Evolutionary conservation across 768 basidiomycete genomes (phyloP), one percentile per base, ranked within the genome.

Genomic region (Aureoboletus auriporus): DNA sequence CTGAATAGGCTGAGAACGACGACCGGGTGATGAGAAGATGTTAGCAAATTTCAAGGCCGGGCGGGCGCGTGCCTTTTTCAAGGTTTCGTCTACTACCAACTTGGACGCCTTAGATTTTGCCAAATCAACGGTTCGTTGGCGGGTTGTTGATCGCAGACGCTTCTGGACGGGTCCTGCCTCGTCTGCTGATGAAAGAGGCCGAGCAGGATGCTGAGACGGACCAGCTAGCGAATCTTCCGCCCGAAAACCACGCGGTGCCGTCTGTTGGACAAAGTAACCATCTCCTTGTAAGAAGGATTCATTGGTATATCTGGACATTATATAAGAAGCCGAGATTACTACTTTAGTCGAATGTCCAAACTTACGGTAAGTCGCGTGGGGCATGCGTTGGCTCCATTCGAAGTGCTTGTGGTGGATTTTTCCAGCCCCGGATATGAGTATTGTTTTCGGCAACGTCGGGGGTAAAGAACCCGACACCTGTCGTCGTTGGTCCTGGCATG

Each of bases 41-140:
- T 86, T 86, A 86, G 82, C 77, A 84, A 85, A 80, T 74, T 79
- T 83, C 79, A 86, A 78, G 78, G 82, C 84, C 84, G 83, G 83
- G 82, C 83, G 85, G 77, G 81, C 82, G 83, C 86, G 82, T 87
- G 83, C 88, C 87, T 90, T 89, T 86, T 87, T 88, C 77, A 77
- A 73, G 68, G 82, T 79, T 69, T 86, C 83, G 71, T 84, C 84
- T 60, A 75, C 67, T 63, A 71, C 71, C 59, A 77, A 67, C 75
- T 85, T 88, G 63, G 73, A 75, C 55, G 77, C 68, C 67, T 83
- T 84, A 44, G 74, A 66, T 66, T 80, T 83, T 53, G 71, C 67
- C 58, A 62, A 40, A 63, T 72, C 72, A 47, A 70, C 66, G 65
- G 78, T 76, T 53, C 74, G 69, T 54, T 80, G 79, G 51, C 76